These are phyloP conservation scores for Colletotrichum navitas DNA, from an alignment of 2,329 filamentous ascomycete genomes.

Conservation along the genomic window DNA sequence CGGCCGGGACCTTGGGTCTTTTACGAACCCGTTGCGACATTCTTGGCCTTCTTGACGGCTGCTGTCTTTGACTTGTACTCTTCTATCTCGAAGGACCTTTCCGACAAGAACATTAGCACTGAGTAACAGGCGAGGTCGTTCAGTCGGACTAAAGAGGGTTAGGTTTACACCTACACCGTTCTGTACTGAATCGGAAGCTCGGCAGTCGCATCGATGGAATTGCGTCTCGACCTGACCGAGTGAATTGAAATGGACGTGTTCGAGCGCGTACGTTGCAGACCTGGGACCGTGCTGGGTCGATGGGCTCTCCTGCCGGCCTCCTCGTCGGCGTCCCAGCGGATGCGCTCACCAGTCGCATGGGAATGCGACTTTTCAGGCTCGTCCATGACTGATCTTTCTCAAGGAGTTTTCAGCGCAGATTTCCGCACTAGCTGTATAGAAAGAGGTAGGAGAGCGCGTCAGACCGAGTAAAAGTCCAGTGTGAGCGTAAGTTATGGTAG, in stretches of 20 bases:
- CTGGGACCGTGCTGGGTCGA: conserved; percentile 38
- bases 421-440: background rate
- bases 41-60: conserved; percentile 55
- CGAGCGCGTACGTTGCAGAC: conserved; percentile 47
- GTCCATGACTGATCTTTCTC: conserved; percentile 44
- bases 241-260: conserved; percentile 57
- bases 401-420: background rate
- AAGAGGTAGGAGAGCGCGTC: background rate
- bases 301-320: conserved; percentile 43
- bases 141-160: conserved; percentile 26
- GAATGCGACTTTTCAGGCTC: conserved; percentile 45
- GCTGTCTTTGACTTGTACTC: conserved; percentile 60
- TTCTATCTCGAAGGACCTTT: conserved; percentile 62
- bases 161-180: conserved; percentile 59
- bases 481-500: background rate
- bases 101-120: conserved; percentile 49
- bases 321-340: conserved; percentile 56
- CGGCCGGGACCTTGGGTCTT: background rate
- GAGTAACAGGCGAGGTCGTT: background rate
- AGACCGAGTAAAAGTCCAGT: background rate
- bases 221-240: conserved; percentile 53
- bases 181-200: conserved; percentile 67
- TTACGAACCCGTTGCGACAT: conserved; percentile 58
- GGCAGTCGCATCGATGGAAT: conserved; percentile 55
- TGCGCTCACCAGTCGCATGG: conserved; percentile 45